These are phyloP conservation scores for Ceratocystis harringtonii DNA, from an alignment of 2,329 filamentous ascomycete species.

Conservation along the genomic window DNA sequence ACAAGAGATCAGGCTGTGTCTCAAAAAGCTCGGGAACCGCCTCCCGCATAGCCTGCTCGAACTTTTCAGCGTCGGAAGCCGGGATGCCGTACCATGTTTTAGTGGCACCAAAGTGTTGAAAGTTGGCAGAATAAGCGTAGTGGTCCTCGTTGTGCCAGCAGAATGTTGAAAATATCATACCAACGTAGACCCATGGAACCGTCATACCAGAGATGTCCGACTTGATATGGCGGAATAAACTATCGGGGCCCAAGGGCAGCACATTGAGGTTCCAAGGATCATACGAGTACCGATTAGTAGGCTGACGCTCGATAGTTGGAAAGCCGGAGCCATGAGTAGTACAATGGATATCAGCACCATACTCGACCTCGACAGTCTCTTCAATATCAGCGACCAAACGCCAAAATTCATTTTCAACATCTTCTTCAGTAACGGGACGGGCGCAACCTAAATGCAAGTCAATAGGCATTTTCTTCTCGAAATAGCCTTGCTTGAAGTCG, in stretches of 20 bases:
- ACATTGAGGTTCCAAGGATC: slow-evolving; percentile 96
- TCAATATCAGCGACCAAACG: slow-evolving; percentile 82
- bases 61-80: slow-evolving; percentile 81
- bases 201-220: slow-evolving; percentile 98
- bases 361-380: slow-evolving; percentile 94
- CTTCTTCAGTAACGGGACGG: slow-evolving; percentile 76
- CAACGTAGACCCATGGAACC: slow-evolving; percentile 96
- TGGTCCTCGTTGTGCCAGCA: slow-evolving; percentile 99
- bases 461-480: slow-evolving; percentile 76
- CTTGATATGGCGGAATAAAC: slow-evolving; percentile 92
- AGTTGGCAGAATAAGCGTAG: slow-evolving; percentile 94
- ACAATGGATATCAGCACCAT: slow-evolving; percentile 94
- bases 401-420: slow-evolving; percentile 96
- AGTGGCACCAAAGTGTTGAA: slow-evolving; percentile 93
- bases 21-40: slow-evolving; percentile 94
- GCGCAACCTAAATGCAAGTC: slow-evolving; percentile 71
- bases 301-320: slow-evolving; percentile 82
- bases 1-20: slow-evolving; percentile 87
- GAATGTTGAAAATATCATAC: slow-evolving; percentile 98
- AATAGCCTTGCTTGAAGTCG: slow-evolving; percentile 89
- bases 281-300: slow-evolving; percentile 69
- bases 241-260: slow-evolving; percentile 77
- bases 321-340: slow-evolving; percentile 97
- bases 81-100: slow-evolving; percentile 99
- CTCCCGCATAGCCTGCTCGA: slow-evolving; percentile 87